phyloP scores from a whole-genome alignment of 805 yeast species.

The Yarrowia sp. region DNA sequence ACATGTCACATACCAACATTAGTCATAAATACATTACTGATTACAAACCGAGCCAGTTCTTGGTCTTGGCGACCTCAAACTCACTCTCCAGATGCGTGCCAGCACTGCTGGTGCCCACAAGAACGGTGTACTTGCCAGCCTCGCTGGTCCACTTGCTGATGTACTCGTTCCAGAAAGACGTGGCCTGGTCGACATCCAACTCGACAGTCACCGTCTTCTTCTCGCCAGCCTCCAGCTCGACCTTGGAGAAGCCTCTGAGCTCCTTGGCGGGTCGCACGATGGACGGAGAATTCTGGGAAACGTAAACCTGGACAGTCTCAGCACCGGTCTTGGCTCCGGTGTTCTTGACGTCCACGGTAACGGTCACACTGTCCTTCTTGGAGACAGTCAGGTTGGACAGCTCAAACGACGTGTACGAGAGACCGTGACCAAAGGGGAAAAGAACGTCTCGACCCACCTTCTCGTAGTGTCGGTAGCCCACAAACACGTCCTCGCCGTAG shows the following conservation, averaged over 20 bases:
- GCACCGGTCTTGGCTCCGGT: neutral
- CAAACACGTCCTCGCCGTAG: conserved; percentile 65
- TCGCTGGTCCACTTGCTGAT: conserved; percentile 19
- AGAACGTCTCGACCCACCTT: conserved; percentile 48
- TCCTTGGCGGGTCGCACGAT: conserved; percentile 18
- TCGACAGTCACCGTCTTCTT: conserved; percentile 33
- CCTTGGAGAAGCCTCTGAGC: neutral
- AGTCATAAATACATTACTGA: neutral
- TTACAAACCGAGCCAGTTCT: neutral
- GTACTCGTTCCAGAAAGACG: conserved; percentile 8
- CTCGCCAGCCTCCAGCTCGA: neutral
- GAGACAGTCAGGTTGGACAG: conserved; percentile 43
- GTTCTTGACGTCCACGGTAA: neutral
- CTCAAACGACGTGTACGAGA: conserved; percentile 56
- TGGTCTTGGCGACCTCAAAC: neutral
- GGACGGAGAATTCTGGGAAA: neutral
- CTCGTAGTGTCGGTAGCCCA: conserved; percentile 63
- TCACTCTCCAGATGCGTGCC: neutral
- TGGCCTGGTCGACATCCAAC: neutral
- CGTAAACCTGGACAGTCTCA: conserved; percentile 8
- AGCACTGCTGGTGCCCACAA: neutral
- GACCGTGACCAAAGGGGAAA: conserved; percentile 63
- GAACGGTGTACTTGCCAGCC: neutral
- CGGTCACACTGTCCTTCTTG: conserved; percentile 27
- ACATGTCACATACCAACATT: neutral